Percentiles rank a stretch among this genome's conserved stretches.
Conservation (phyloP, 1,139 yeast genomes). For the Schizosaccharomyces versatilis region DNA sequence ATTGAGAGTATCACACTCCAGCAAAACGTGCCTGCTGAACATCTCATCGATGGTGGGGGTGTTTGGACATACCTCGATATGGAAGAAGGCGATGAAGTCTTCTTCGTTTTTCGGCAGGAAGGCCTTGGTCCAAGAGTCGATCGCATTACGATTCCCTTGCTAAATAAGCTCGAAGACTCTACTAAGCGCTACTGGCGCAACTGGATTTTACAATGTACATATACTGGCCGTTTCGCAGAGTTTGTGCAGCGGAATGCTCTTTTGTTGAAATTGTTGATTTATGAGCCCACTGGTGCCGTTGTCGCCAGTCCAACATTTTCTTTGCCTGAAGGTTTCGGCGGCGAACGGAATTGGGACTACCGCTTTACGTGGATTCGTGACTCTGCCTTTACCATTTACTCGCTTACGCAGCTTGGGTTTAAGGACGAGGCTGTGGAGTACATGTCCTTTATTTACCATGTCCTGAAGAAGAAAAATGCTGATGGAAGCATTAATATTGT, state of each 20-base stretch:
- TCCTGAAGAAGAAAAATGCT: conserved; percentile 1
- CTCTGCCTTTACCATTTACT: conserved; percentile 3
- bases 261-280: conserved; percentile 2
- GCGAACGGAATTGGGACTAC: conserved; percentile 4
- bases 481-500: conserved; percentile 4
- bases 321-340: conserved; percentile 3
- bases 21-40: background rate
- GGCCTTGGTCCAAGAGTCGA: background rate
- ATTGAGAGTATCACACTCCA: background rate
- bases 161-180: conserved; percentile 2
- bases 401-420: conserved; percentile 2
- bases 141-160: background rate
- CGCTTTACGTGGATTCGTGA: conserved; percentile 5
- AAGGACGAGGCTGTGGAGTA: conserved; percentile 2
- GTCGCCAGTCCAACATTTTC: conserved; percentile 4
- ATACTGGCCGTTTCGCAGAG: conserved; percentile 2
- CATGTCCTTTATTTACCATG: conserved; percentile 2
- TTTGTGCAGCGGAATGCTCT: conserved; percentile 3
- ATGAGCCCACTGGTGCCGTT: conserved; percentile 4
- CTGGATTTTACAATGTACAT: conserved; percentile 1
- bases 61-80: background rate
- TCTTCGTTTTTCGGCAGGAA: conserved; percentile 2
- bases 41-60: conserved; percentile 3
- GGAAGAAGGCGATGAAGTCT: conserved; percentile 4
- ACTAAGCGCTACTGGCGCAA: conserved; percentile 1